A percentile compares a stretch with the other conserved stretches of the same genome.
Conservation (phyloP, 164 flowering plant genomes). For the Protea cynaroides region DNA sequence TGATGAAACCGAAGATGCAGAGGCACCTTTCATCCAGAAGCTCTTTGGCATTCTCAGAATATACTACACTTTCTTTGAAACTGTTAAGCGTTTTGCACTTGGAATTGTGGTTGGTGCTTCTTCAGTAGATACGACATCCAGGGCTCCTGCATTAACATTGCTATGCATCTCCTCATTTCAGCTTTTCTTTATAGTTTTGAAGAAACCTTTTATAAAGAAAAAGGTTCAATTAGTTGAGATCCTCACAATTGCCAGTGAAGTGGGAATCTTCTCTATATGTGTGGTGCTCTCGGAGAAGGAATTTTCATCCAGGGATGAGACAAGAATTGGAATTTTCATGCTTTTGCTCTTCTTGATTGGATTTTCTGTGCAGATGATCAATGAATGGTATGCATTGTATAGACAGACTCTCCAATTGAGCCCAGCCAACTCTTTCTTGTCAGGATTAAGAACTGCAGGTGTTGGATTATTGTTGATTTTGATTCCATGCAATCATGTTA, state of each 20-base stretch:
- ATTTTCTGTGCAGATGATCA: constrained; percentile 44
- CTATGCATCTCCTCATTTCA: constrained; percentile 71
- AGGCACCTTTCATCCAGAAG: constrained; percentile 86
- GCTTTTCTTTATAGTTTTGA: constrained; percentile 81
- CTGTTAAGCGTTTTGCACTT: constrained; percentile 47
- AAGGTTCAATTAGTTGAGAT: constrained; percentile 87
- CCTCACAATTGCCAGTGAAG: constrained; percentile 53
- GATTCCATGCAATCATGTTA: constrained; percentile 37
- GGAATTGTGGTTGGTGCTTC: constrained; percentile 67
- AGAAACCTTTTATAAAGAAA: constrained; percentile 94
- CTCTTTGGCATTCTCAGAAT: constrained; percentile 86
- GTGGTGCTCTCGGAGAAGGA: constrained; percentile 38
- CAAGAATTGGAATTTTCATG: constrained; percentile 56
- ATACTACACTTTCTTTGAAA: constrained; percentile 73
- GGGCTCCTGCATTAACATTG: constrained; percentile 39
- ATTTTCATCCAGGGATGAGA: constrained; percentile 33
- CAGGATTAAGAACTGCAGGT: constrained; percentile 47
- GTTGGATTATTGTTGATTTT: constrained; percentile 48
- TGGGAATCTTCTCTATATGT: constrained; percentile 52
- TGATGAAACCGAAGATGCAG: constrained; percentile 98
- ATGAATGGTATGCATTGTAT: constrained; percentile 65
- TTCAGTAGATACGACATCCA: constrained; percentile 34
- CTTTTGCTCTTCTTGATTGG: constrained; percentile 50
- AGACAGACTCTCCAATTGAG: constrained; percentile 41
- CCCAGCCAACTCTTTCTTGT: constrained; percentile 33